Conservation (phyloP, 202 grass and related monocot genomes). For the Panicum virgatum region DNA sequence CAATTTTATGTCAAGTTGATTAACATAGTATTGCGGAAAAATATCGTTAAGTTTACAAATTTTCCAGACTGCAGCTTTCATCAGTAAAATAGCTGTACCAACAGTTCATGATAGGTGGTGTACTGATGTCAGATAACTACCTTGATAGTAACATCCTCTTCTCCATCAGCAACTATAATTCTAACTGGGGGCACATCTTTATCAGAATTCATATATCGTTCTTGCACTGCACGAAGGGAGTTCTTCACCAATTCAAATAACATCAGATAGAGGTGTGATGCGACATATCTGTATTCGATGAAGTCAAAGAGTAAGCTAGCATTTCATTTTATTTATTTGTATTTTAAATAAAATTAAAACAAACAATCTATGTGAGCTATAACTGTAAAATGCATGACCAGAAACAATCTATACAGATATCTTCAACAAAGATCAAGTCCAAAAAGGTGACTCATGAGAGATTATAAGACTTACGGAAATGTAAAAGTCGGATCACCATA, state of each 20-base stretch:
- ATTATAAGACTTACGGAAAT: slow-evolving; percentile 77
- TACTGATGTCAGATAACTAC: slow-evolving; percentile 44
- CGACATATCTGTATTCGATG: slow-evolving; percentile 65
- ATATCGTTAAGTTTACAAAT: not conserved
- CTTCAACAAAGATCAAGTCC: not conserved
- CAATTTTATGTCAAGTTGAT: not conserved
- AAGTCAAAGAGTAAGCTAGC: slow-evolving; percentile 7
- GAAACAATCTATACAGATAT: not conserved
- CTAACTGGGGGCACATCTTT: slow-evolving; percentile 73
- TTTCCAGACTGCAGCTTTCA: slow-evolving; percentile 9
- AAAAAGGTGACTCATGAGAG: not conserved
- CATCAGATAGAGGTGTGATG: slow-evolving; percentile 89
- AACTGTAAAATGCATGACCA: too few relatives aligned
- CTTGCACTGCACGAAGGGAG: slow-evolving; percentile 91
- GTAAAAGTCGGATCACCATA: slow-evolving; percentile 82
- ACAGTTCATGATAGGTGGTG: slow-evolving; percentile 23
- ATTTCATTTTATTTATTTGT: not conserved
- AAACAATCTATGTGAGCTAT: not conserved
- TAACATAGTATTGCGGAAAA: not conserved
- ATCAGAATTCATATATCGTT: slow-evolving; percentile 88
- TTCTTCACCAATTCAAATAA: slow-evolving; percentile 98
- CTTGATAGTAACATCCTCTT: slow-evolving; percentile 98
- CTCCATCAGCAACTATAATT: slow-evolving; percentile 86
- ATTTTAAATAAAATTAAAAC: slow-evolving; percentile 19
- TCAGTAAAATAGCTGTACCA: not conserved